phyloP scores from a whole-genome alignment of 805 yeast species.

The Clavispora carvajalis region DNA sequence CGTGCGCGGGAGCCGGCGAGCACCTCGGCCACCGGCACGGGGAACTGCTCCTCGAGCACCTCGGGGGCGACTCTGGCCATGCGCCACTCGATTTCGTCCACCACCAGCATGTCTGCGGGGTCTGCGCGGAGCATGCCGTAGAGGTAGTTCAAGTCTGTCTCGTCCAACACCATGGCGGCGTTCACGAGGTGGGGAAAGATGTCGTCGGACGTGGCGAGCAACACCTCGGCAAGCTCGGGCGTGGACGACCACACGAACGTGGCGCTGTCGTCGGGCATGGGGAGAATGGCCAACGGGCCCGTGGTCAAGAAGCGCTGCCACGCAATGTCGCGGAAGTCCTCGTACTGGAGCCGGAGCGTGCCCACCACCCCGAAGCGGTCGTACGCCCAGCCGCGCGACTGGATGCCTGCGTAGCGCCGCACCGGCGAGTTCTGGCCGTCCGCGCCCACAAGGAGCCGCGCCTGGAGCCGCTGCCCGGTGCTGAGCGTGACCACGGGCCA shows the following conservation, averaged over 20 bases:
- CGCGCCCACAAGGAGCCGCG: constrained; percentile 86
- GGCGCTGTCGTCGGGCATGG: constrained; percentile 82
- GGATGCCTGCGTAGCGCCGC: constrained; percentile 71
- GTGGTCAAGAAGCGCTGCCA: constrained; percentile 91
- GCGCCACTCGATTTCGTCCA: constrained; percentile 75
- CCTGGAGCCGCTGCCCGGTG: constrained; percentile 56
- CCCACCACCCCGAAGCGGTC: constrained; percentile 90
- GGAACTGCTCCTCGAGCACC: constrained; percentile 55
- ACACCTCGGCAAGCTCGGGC: constrained; percentile 61
- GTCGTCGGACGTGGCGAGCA: constrained; percentile 53
- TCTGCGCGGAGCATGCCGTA: constrained; percentile 38
- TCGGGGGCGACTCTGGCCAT: constrained; percentile 36
- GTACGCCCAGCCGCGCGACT: constrained; percentile 90
- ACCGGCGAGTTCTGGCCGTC: constrained; percentile 96
- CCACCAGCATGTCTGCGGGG: constrained; percentile 42
- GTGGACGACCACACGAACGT: constrained; percentile 92
- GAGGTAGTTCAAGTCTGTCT: constrained; percentile 70
- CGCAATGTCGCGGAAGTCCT: constrained; percentile 67
- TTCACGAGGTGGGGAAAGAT: constrained; percentile 69
- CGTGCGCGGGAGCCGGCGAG: constrained; percentile 67
- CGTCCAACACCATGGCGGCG: constrained; percentile 79
- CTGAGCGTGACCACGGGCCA: constrained; percentile 77
- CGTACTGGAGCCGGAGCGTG: constrained; percentile 68
- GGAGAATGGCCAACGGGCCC: constrained; percentile 90
- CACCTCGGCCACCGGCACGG: constrained; percentile 59